These are phyloP conservation scores for Bretziella fagacearum DNA, from an alignment of 2,329 filamentous ascomycete species.

Conservation along the genomic window DNA sequence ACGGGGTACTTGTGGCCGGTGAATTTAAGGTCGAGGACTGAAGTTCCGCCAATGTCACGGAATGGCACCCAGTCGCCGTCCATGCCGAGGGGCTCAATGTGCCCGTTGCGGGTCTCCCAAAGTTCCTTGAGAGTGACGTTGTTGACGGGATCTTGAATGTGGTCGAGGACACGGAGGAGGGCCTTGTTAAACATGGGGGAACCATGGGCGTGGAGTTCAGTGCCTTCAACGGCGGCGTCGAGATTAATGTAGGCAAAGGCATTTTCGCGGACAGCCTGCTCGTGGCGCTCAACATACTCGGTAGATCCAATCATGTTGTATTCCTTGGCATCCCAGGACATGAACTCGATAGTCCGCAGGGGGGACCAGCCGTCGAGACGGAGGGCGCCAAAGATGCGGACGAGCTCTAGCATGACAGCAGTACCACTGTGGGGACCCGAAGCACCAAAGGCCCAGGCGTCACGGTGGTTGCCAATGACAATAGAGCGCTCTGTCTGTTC, in stretches of 20 bases:
- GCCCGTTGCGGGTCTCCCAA: slow-evolving; percentile 49
- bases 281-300: slow-evolving; percentile 78
- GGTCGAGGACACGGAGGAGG: slow-evolving; percentile 54
- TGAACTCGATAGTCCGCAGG: slow-evolving; percentile 87
- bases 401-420: slow-evolving; percentile 78
- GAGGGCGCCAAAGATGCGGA: slow-evolving; percentile 68
- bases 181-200: slow-evolving; percentile 64
- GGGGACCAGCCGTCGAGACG: slow-evolving; percentile 69
- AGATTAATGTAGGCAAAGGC: slow-evolving; percentile 85
- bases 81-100: slow-evolving; percentile 53
- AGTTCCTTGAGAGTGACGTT: slow-evolving; percentile 58
- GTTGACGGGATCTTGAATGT: slow-evolving; percentile 52
- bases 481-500: slow-evolving; percentile 72
- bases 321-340: slow-evolving; percentile 86
- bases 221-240: slow-evolving; percentile 52
- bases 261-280: slow-evolving; percentile 53
- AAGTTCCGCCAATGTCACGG: slow-evolving; percentile 77
- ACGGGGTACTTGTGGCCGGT: slow-evolving; percentile 48
- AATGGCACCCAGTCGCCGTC: slow-evolving; percentile 79
- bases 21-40: slow-evolving; percentile 75
- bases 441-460: slow-evolving; percentile 81
- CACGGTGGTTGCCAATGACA: slow-evolving; percentile 83
- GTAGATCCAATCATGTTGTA: slow-evolving; percentile 92
- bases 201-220: slow-evolving; percentile 52
- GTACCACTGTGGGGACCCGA: slow-evolving; percentile 76